Evolutionary conservation across 306 rosid genomes (phyloP), one percentile per base, ranked within the genome.

Genomic region (Macrotyloma uniflorum): DNA sequence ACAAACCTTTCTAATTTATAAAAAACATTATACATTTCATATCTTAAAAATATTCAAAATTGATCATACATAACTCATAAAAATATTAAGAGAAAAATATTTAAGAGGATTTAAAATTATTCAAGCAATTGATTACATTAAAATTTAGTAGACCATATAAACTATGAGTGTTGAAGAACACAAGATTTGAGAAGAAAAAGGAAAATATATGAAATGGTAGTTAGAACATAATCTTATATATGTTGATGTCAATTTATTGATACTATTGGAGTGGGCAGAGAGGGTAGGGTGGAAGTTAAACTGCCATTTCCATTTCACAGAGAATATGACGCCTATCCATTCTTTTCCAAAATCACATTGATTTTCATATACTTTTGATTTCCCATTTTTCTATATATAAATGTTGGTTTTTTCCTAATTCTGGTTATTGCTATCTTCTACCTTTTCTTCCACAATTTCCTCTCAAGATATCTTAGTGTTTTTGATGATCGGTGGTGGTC

Each of bases 281-380:
- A 73, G 36, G 72, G 74, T 53, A 18, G 70, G 63, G 43, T 55
- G 74, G 49, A 67, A 50, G 70, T 19, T 74, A 68, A 83, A 18
- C 82, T 70, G 71, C 68, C 55, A 63, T 78, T 74, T 81, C 79
- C 40, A 80, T 40, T 84, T 85, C 40, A 66, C 33, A 46, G 93
- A 88, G 97, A 86, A 85, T 78, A 79, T 79, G 20, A 67, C 88
- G 94, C 89, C 78, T 35, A 66, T 76, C 90, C 88, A 83, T 82
- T 77, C 84, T 20, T 79, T 78, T 79, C 79, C 83, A 15, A 76
- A 70, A 61, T 64, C 43, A 76, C 51, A 78, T 30, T 77, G 43
- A 68, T 74, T 33, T 75, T 67, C 57, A 65, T 53, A 15, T 62
- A 18, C 32, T 81, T 30, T 83, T 78, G 13, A 57, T 51, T 75